Evolutionary conservation across 2,329 filamentous ascomycete species (phyloP).

Genomic region (Fusarium pseudoanthophilum): DNA sequence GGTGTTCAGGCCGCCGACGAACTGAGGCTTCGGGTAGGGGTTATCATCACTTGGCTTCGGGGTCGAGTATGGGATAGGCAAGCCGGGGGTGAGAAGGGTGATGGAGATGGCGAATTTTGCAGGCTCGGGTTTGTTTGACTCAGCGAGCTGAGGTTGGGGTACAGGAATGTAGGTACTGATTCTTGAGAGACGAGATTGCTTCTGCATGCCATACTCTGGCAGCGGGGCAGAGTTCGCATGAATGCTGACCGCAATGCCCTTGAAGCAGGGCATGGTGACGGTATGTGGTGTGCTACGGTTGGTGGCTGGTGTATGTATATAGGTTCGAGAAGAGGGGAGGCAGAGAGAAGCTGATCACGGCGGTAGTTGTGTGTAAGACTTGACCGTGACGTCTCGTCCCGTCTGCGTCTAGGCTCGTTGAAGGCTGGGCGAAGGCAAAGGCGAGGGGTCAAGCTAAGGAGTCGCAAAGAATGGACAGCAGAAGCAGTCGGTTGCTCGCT

Average conservation of each 20-base stretch:
- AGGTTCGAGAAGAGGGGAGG: constrained; percentile 32
- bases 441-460: not conserved
- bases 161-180: constrained; percentile 99
- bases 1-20: constrained; percentile 75
- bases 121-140: constrained; percentile 83
- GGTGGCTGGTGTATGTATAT: constrained; percentile 21
- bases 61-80: constrained; percentile 91
- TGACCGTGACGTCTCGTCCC: constrained; percentile 20
- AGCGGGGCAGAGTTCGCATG: constrained; percentile 84
- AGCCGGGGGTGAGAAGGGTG: constrained; percentile 87
- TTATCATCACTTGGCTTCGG: constrained; percentile 82
- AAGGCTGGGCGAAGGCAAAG: constrained; percentile 9
- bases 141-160: constrained; percentile 79
- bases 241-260: constrained; percentile 98
- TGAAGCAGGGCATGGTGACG: constrained; percentile 89
- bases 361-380: constrained; percentile 20
- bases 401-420: constrained; percentile 16
- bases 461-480: constrained; percentile 25
- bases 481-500: constrained; percentile 31
- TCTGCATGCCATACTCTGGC: constrained; percentile 93
- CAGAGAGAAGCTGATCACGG: constrained; percentile 27
- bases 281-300: constrained; percentile 19
- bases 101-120: constrained; percentile 99
- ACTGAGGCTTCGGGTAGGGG: constrained; percentile 82
- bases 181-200: constrained; percentile 87